These are phyloP conservation scores for Hypericum perforatum DNA, from an alignment of 345 rosid genomes.

Conservation along the genomic window DNA sequence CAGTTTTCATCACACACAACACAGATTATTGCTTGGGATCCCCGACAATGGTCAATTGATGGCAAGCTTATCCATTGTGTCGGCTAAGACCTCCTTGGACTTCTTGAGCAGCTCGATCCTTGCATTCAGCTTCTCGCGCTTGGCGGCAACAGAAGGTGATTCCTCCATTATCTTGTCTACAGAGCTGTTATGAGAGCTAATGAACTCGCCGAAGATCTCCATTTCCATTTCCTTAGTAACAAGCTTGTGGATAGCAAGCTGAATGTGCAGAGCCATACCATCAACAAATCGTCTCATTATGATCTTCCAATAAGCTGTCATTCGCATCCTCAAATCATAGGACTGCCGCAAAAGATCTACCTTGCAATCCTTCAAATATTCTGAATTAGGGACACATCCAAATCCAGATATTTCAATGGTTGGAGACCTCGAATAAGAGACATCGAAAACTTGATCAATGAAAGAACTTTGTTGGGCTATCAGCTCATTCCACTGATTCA, in stretches of 20 bases:
- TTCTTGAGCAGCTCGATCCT: constrained; percentile 19
- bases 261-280: constrained; percentile 17
- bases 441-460: background rate
- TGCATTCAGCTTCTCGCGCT: constrained; percentile 17
- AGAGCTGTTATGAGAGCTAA: constrained; percentile 12
- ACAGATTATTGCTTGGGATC: too few species aligned
- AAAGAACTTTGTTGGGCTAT: constrained; percentile 10
- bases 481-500: constrained; percentile 15
- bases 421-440: background rate
- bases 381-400: constrained; percentile 5
- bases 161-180: constrained; percentile 23
- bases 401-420: background rate
- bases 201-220: constrained; percentile 14
- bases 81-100: constrained; percentile 16
- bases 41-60: background rate
- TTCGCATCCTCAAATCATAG: constrained; percentile 24
- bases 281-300: constrained; percentile 26
- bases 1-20: too few species aligned
- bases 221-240: constrained; percentile 18
- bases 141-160: constrained; percentile 12
- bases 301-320: constrained; percentile 23
- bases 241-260: constrained; percentile 6
- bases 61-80: constrained; percentile 13
- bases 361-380: background rate
- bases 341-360: constrained; percentile 6